Conservation (phyloP, 495 filamentous ascomycete species). For the Aspergillus carlsbadensis region DNA sequence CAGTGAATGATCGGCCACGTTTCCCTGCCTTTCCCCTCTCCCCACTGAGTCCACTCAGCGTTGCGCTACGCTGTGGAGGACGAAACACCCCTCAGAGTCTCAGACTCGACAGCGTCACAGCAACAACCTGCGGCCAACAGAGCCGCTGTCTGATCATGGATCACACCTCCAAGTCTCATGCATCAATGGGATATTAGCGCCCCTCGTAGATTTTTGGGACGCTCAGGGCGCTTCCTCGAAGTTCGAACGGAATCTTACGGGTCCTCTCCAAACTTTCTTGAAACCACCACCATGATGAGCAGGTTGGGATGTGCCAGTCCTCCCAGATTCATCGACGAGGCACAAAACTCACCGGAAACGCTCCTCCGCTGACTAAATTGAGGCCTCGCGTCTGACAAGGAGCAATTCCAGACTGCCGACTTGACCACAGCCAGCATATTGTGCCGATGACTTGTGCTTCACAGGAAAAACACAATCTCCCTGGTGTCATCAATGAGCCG, state of each 20-base stretch:
- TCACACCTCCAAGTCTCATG: not conserved
- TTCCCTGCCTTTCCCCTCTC: constrained; percentile 15
- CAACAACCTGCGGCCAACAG: not conserved
- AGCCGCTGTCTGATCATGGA: constrained; percentile 6
- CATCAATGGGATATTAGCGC: not conserved
- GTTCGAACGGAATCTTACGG: not conserved
- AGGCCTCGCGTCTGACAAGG: not conserved
- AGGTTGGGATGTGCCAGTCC: not conserved
- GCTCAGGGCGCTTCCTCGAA: constrained; percentile 8
- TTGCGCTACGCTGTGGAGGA: constrained; percentile 1
- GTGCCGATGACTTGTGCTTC: not conserved
- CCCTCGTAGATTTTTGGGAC: not conserved
- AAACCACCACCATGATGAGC: not conserved
- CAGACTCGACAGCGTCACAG: not conserved
- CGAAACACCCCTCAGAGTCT: not conserved
- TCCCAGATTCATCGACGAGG: not conserved
- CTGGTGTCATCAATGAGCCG: constrained; percentile 1
- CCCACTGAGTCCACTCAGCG: not conserved
- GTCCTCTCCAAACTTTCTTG: not conserved
- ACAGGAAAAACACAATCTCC: not conserved
- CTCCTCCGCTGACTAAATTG: no score
- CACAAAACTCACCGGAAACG: no score
- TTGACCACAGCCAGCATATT: no score
- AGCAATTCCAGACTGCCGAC: not conserved
- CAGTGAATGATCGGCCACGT: constrained; percentile 25